Evolutionary conservation across 441 rosid species (phyloP).

Genomic region (Flueggea neowawraea): DNA sequence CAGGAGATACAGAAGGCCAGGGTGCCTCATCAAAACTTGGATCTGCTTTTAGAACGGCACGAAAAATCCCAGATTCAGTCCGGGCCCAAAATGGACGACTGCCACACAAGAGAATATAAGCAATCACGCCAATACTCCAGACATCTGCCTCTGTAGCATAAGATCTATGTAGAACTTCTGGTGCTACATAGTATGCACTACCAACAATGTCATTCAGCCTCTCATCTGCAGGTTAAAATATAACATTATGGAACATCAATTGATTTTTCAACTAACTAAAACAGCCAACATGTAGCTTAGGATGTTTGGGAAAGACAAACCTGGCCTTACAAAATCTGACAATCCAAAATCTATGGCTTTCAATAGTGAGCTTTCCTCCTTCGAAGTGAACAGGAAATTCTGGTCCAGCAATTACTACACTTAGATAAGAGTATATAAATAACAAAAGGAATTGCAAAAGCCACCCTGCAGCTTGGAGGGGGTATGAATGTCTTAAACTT

Average conservation of each 20-base stretch:
- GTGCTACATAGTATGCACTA: too few species aligned
- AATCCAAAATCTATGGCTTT: constrained; percentile 98
- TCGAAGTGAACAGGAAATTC: constrained; percentile 84
- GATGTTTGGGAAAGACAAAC: constrained; percentile 29
- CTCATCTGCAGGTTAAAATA: constrained; percentile 39
- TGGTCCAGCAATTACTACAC: constrained; percentile 45
- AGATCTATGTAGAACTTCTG: too few species aligned
- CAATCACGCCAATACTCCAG: constrained; percentile 98
- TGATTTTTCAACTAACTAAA: constrained; percentile 2
- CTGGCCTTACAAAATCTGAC: constrained; percentile 97
- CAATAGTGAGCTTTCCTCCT: constrained; percentile 75
- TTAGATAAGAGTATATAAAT: constrained; percentile 23
- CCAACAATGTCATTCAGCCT: too few species aligned
- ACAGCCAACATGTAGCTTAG: constrained; percentile 4
- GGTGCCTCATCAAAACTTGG: constrained; percentile 94
- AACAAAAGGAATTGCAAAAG: constrained; percentile 9
- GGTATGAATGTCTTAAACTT: too few species aligned
- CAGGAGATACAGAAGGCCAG: constrained; percentile 89
- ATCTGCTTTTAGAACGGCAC: constrained; percentile 83
- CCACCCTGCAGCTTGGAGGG: neutral
- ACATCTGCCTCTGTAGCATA: constrained; percentile 95
- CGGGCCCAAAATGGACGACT: constrained; percentile 99
- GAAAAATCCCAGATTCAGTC: constrained; percentile 96
- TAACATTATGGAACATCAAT: constrained; percentile 2
- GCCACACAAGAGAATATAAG: constrained; percentile 92